Evolutionary conservation across 352 stramenopile species (phyloP).

Genomic region (Phytophthora pini): DNA sequence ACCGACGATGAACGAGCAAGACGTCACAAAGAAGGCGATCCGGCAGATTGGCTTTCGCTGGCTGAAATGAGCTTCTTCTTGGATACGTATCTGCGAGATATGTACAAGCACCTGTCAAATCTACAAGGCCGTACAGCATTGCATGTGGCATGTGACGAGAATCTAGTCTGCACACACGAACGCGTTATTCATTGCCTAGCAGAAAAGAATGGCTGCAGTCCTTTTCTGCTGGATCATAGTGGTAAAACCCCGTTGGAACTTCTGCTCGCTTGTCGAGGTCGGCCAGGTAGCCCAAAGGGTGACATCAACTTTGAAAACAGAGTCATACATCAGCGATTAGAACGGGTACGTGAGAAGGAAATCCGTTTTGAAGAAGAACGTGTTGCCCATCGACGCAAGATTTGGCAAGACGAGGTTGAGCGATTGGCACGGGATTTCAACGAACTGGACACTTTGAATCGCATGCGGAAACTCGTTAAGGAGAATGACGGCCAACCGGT

Average conservation of each 20-base stretch:
- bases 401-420: constrained; percentile 58
- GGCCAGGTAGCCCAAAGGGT: constrained; percentile 65
- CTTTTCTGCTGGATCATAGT: constrained; percentile 59
- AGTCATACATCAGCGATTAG: constrained; percentile 37
- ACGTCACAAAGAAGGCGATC: constrained; percentile 40
- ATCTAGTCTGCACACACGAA: constrained; percentile 84
- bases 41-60: constrained; percentile 56
- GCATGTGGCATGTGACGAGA: constrained; percentile 82
- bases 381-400: constrained; percentile 32
- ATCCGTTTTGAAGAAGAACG: constrained; percentile 40
- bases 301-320: constrained; percentile 38
- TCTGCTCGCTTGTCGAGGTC: constrained; percentile 54
- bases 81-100: constrained; percentile 62
- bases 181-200: constrained; percentile 58
- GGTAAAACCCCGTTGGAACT: constrained; percentile 47
- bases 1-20: constrained; percentile 34
- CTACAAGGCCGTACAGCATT: constrained; percentile 68
- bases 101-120: constrained; percentile 71
- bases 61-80: constrained; percentile 68
- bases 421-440: constrained; percentile 55
- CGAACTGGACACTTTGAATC: constrained; percentile 56
- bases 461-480: constrained; percentile 45
- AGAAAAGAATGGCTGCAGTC: constrained; percentile 63
- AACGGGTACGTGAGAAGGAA: constrained; percentile 40
- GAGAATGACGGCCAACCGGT: constrained; percentile 29